Base-by-base conservation (phyloP, 257 asterid species). In the Solanum corneliomulleri region DNA sequence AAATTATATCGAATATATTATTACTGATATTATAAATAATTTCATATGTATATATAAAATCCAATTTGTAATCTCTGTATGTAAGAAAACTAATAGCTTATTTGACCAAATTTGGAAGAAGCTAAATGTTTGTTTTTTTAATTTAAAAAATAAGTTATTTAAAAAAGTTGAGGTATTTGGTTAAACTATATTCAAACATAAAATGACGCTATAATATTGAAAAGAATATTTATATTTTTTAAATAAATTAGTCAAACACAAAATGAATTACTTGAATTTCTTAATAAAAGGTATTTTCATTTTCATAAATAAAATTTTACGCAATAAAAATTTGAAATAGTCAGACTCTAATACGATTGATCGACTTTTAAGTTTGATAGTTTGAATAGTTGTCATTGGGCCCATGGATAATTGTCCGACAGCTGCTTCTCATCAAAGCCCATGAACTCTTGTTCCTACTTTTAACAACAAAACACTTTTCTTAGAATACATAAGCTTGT, bases 251-350 rank as follows among this genome's bases (percentile, higher is more conserved):
- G 13, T 8, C 66, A 58, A 58, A 58, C 13, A 58, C 66, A 58
- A 56, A 18, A 20, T 16, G 7, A 16, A 20, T 3, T 3, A 20
- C 66, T 58, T 13, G 2, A 58, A 58, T 56, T 7, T 7, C 5
- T 56, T 56, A 2, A 10, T 56, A 20, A 11, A 0, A 20, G 20
- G 11, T 0, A 1, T 18, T 56, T 56, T 33, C 3, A 33, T 33
- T 33, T 20, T 18, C 4, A 11, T 56, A 52, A 52, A 52, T 52
- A 16, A 10, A 0, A 0, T 2, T 18, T 18, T 18, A 56, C 11
- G 3, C 11, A 0, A 1, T n/a, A 6, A 0, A 1, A 56, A 56
- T 56, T 56, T 18, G 0, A 56, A 56, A 7, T 56, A 56, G 0
- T 56, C 64, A 0, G 0, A 20, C 3, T 56, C 1, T 56, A 56